Evolutionary conservation across 176 grass and related monocot species (phyloP), one percentile per base, ranked within the genome.

Genomic region (Rhynchospora breviuscula): DNA sequence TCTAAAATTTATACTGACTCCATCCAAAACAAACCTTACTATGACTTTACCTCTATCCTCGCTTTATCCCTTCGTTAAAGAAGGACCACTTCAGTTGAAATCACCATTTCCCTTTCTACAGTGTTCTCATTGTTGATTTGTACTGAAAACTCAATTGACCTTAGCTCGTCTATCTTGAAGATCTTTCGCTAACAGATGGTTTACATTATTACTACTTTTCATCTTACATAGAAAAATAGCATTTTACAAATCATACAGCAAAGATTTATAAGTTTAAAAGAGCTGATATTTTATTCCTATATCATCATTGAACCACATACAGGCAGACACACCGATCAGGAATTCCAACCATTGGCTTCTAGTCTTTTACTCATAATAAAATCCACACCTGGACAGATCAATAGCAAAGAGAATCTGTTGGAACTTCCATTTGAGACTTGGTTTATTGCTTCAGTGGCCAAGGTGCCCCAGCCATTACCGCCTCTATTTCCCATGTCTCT

Each of bases 401-500:
- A 44, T 14, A 46, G 10, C 49, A 10, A 51, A 51, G 48, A 7
- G 40, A 46, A 19, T 70, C n/a, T 67, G 13, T 33, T 67, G 7
- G 33, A 67, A 67, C 23, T 33, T 46, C 10, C 47, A 40, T n/a
- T 35, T 64, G 11, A 19, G 18, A 60, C 9, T 48, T 8, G 4
- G 17, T 45, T 59, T 43, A 82, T 53, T 82, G 66, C 59, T 33
- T 58, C 74, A 90, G 44, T 61, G 92, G 94, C 92, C 94, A 97
- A 75, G 88, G 65, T 5, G 85, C 90, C 14, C 91, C 96, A 31
- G 88, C 89, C 96, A 99, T 95, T 43, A 99, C 92, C 0, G 93
- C 91, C 89, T 99, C 96, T 58, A 95, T 93, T 83, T 99, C 96
- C 87, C 86, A 90, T 13, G 80, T 89, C 84, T 99, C 89, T 25